Conservation (phyloP, 129 eudicot genomes). For the Glebionis coronaria region DNA sequence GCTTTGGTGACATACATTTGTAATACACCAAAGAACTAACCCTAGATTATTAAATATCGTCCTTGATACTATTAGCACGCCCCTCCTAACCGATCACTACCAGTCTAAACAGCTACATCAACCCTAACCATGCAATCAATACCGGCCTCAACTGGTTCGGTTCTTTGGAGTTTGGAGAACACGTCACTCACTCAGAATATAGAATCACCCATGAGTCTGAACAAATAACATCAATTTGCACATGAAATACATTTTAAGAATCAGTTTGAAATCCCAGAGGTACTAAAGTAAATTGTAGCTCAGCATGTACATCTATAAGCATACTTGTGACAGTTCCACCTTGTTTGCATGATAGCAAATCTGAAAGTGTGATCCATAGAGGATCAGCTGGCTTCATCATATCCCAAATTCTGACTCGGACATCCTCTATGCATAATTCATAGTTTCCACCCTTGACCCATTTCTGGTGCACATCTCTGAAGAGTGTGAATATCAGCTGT, state of each 20-base stretch:
- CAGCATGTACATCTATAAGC: constrained; percentile 66
- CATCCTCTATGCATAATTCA: constrained; percentile 90
- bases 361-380: constrained; percentile 65
- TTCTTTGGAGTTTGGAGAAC: no score
- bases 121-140: no score
- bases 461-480: constrained; percentile 94
- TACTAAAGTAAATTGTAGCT: constrained; percentile 1
- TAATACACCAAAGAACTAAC: no score
- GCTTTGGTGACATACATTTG: no score
- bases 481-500: constrained; percentile 33
- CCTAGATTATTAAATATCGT: no score
- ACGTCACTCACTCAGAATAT: no score
- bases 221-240: neutral
- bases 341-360: constrained; percentile 82
- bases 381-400: constrained; percentile 97
- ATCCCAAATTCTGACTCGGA: constrained; percentile 97
- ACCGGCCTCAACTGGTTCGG: no score
- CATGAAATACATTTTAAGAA: neutral
- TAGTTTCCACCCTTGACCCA: constrained; percentile 99
- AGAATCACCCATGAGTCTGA: neutral
- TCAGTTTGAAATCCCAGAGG: neutral
- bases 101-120: no score
- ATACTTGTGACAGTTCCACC: constrained; percentile 97
- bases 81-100: no score
- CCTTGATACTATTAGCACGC: no score